Evolutionary conservation across 2,329 filamentous ascomycete species (phyloP).

Genomic region (Alternaria viburni): DNA sequence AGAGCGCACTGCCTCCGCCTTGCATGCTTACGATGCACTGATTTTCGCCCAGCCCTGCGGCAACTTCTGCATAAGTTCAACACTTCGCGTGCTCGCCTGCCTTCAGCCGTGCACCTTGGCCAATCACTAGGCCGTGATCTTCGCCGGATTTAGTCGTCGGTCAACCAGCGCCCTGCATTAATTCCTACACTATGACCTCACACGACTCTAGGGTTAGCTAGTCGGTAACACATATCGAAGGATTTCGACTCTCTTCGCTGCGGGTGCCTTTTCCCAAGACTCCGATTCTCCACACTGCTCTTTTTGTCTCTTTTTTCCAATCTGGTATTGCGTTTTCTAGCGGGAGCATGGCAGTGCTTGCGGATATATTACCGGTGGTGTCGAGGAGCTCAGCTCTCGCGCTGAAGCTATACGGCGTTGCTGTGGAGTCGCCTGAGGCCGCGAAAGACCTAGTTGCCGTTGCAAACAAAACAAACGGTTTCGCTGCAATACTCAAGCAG

Average conservation of each 20-base stretch:
- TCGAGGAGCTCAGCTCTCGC: constrained; percentile 43
- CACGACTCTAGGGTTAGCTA: constrained; percentile 16
- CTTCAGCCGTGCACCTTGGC: constrained; percentile 17
- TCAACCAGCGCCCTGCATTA: constrained; percentile 33
- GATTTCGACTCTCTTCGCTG: constrained; percentile 19
- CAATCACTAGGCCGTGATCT: constrained; percentile 25
- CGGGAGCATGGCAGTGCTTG: constrained; percentile 41
- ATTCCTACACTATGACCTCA: constrained; percentile 35
- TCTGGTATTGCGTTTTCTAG: not conserved
- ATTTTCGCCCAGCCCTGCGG: constrained; percentile 23
- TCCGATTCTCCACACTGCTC: constrained; percentile 13
- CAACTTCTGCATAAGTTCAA: constrained; percentile 15
- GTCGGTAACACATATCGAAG: constrained; percentile 22
- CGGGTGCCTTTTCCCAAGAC: constrained; percentile 8
- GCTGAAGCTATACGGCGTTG: constrained; percentile 42
- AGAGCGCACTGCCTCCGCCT: constrained; percentile 16
- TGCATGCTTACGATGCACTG: constrained; percentile 8
- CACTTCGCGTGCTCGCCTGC: constrained; percentile 22
- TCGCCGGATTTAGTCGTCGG: constrained; percentile 30
- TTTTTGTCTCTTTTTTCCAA: constrained; percentile 1
- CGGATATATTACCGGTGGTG: constrained; percentile 44
- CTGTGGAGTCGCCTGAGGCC: constrained; percentile 28
- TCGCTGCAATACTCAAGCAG: constrained; percentile 47
- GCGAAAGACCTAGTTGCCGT: constrained; percentile 36
- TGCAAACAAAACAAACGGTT: constrained; percentile 44